A percentile compares a stretch with the other conserved stretches of the same genome.
These are phyloP conservation scores for Neophaeococcomyces mojaviensis DNA, from an alignment of 2,329 filamentous ascomycete species.

Conservation along the genomic window DNA sequence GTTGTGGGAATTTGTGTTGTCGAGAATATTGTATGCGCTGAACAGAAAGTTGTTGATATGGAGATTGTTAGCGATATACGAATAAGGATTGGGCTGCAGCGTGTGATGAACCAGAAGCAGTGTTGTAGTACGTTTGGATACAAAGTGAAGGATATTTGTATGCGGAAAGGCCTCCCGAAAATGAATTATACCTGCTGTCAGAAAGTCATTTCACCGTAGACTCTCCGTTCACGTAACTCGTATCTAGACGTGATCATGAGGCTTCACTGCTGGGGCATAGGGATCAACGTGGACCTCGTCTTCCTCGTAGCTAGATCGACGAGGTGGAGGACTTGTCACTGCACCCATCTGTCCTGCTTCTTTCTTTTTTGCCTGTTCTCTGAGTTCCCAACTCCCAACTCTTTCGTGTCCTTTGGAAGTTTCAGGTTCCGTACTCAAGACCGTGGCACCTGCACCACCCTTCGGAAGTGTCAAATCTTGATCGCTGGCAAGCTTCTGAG, in stretches of 20 bases:
- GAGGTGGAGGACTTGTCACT: slow-evolving; percentile 5
- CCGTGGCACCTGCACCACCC: slow-evolving; percentile 32
- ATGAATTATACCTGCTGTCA: no score
- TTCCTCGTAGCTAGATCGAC: slow-evolving; percentile 39
- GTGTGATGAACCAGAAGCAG: no score
- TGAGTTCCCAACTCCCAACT: slow-evolving; percentile 52
- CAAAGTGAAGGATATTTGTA: no score
- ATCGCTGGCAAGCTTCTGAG: slow-evolving; percentile 47
- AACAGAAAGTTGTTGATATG: no score
- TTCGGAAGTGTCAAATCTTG: slow-evolving; percentile 43
- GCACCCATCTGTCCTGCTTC: slow-evolving; percentile 13
- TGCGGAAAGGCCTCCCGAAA: no score
- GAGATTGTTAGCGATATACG: no score
- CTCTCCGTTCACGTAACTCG: no score
- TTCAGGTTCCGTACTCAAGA: slow-evolving; percentile 21
- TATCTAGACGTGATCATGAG: slow-evolving; percentile 40
- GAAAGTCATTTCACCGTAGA: no score
- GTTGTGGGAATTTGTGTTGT: no score
- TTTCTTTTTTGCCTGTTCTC: slow-evolving; percentile 20
- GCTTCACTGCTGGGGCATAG: slow-evolving; percentile 37
- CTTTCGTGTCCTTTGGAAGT: slow-evolving; percentile 42
- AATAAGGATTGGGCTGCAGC: no score
- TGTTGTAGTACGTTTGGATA: no score
- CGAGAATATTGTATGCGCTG: no score
- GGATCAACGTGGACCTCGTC: slow-evolving; percentile 31